These are phyloP conservation scores for Candida methanosorbosa DNA, from an alignment of 805 yeast species.

Conservation along the genomic window DNA sequence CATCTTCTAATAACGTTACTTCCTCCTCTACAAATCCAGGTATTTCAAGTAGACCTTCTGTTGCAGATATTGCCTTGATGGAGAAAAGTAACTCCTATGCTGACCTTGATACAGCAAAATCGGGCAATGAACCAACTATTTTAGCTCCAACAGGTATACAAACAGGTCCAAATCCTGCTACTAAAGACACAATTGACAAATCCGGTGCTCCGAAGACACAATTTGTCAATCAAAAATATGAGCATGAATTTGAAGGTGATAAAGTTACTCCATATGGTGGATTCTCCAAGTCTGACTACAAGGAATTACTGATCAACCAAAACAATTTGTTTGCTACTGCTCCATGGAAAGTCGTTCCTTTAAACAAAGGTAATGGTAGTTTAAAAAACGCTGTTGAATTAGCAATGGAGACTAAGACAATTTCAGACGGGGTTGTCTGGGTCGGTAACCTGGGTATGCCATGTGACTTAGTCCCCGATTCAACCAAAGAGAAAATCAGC, in stretches of 20 bases:
- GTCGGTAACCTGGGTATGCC: constrained; percentile 92
- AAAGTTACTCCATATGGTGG: constrained; percentile 66
- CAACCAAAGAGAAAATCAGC: constrained; percentile 46
- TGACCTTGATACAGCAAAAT: not conserved
- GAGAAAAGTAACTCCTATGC: no score
- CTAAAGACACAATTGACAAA: not conserved
- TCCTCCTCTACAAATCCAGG: not conserved
- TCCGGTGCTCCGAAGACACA: not conserved
- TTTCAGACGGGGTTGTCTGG: constrained; percentile 46
- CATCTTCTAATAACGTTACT: not conserved
- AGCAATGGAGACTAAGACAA: constrained; percentile 33
- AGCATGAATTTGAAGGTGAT: no score
- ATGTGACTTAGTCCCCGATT: constrained; percentile 64
- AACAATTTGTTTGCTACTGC: constrained; percentile 45
- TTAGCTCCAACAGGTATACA: not conserved
- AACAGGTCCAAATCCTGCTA: not conserved
- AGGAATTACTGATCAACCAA: constrained; percentile 32
- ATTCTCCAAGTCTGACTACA: constrained; percentile 52
- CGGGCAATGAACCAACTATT: not conserved
- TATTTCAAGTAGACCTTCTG: not conserved
- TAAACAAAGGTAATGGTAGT: constrained; percentile 78
- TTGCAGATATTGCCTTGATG: not conserved
- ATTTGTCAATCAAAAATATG: no score
- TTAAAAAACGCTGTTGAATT: constrained; percentile 73
- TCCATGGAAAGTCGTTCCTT: constrained; percentile 68